These are phyloP conservation scores for Zalaria sp. DNA, from an alignment of 2,329 filamentous ascomycete genomes.

Conservation along the genomic window DNA sequence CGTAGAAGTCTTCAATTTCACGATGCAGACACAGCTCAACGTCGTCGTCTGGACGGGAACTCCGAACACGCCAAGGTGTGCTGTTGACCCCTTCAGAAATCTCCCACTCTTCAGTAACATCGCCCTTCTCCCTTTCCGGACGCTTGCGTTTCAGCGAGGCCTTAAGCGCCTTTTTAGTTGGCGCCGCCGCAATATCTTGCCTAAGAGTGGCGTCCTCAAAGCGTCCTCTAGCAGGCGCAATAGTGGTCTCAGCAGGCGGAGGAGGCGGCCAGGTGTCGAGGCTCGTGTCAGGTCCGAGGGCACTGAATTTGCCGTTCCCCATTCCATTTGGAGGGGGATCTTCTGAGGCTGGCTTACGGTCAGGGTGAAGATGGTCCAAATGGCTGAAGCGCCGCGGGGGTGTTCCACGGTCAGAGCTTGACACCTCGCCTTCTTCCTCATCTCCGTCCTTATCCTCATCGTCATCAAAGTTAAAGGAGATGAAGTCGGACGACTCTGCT, in stretches of 20 bases:
- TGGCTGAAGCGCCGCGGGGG: slow-evolving; percentile 15
- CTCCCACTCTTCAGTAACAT: slow-evolving; percentile 30
- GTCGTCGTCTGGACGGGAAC: too few relatives aligned
- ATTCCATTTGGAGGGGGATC: background rate
- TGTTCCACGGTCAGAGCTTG: background rate
- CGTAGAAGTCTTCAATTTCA: slow-evolving; percentile 48
- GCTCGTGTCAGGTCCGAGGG: background rate
- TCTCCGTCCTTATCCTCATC: slow-evolving; percentile 24
- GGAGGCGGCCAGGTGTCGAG: slow-evolving; percentile 9
- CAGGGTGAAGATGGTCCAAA: slow-evolving; percentile 15
- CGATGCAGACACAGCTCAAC: background rate
- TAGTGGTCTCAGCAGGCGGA: slow-evolving; percentile 7
- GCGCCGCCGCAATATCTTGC: slow-evolving; percentile 3
- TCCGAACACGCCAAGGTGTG: slow-evolving; percentile 45
- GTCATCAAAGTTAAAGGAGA: slow-evolving; percentile 63
- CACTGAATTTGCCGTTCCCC: background rate
- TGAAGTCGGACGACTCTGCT: slow-evolving; percentile 59
- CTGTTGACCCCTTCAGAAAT: slow-evolving; percentile 20
- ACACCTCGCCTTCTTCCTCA: slow-evolving; percentile 22
- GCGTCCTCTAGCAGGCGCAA: background rate
- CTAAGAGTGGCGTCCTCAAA: slow-evolving; percentile 1
- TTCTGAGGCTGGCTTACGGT: slow-evolving; percentile 2
- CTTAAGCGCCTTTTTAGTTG: background rate
- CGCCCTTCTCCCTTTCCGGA: slow-evolving; percentile 11
- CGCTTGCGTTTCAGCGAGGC: slow-evolving; percentile 50